A percentile compares a stretch with the other conserved stretches of the same genome.
Evolutionary conservation across 305 asterid species (phyloP).

Genomic region (Rubia peregrina): DNA sequence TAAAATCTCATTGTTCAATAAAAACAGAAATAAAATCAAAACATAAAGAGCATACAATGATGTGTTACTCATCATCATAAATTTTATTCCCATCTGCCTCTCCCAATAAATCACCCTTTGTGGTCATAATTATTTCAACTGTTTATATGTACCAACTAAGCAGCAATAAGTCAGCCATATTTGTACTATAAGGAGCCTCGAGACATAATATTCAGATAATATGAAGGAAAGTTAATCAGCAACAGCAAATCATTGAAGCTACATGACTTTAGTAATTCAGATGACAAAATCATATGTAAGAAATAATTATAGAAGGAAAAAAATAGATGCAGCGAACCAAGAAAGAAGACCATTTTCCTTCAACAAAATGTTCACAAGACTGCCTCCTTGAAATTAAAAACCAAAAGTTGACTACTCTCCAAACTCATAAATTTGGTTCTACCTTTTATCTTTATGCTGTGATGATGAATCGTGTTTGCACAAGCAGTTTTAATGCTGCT

Average conservation of each 20-base stretch:
- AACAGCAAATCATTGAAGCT: neutral
- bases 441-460: slow-evolving; percentile 1
- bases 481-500: slow-evolving; percentile 10
- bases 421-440: neutral
- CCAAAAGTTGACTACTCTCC: neutral
- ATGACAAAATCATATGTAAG: neutral
- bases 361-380: neutral
- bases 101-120: no score
- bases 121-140: no score
- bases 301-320: neutral
- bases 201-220: neutral
- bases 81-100: no score
- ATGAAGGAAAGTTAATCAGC: neutral
- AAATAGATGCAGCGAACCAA: neutral
- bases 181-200: no score
- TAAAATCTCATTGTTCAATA: no score
- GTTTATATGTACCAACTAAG: no score
- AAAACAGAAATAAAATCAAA: no score
- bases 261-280: no score
- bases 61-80: no score
- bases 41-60: no score
- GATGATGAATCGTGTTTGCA: slow-evolving; percentile 4
- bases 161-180: no score
- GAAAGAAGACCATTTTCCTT: neutral
- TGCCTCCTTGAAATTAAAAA: no score